Evolutionary conservation across 1,284 basidiomycete genomes (phyloP), one percentile per base, ranked within the genome.

Genomic region (Somion occarium): DNA sequence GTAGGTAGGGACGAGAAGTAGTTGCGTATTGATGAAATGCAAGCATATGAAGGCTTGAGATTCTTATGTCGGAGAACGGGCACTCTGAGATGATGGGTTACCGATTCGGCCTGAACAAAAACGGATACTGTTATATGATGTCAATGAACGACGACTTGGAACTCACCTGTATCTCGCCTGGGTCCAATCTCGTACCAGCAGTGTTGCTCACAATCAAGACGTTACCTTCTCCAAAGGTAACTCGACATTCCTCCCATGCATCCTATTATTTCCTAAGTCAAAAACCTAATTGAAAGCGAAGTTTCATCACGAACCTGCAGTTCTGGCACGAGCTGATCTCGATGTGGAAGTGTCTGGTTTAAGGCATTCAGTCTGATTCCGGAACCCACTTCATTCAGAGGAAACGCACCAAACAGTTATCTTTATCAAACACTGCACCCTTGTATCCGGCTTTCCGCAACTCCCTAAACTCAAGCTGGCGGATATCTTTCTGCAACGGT

Each of bases 161-260:
- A 43, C 42, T 56, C 58, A 88, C 93, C 72, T 90, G 90, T 45
- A 92, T 82, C 30, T 80, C 83, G 34, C 84, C 87, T 0, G 86
- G 79, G 65, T 98, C 96, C 48, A 82, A 75, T 39, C 69, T 71
- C 15, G 90, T 89, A 1, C 96, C 96, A 1, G 93, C 93, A 22
- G 93, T 93, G 67, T 98, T 98, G 69, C 91, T 93, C 38, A 98
- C 94, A 49, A 98, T 83, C 54, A 99, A 74, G 9, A 98, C 82
- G 56, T 93, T 88, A 0, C 78, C 79, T 20, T 82, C 74, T 0
- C 90, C 91, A 63, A 98, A 98, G 0, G 82, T 78, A 38, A 73
- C 64, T 41, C 82, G 72, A 52, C 93, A 88, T 59, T 84, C 76
- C 30, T 73, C 65, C 94, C 94, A 98, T 3, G 88, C 81, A n/a